Base-by-base conservation (phyloP, 164 flowering plant species). In the Cinnamomum chago region DNA sequence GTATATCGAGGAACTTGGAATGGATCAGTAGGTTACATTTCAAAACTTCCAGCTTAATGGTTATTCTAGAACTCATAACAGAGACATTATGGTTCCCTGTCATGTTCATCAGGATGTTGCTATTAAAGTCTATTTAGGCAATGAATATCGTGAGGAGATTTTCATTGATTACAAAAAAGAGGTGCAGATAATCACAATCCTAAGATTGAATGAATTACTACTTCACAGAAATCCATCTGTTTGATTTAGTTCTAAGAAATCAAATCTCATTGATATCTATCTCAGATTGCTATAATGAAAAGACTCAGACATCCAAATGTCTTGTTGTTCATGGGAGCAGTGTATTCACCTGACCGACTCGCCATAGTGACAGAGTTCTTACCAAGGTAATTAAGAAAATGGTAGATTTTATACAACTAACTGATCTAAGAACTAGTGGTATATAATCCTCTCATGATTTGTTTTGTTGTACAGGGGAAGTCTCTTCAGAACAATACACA, bases 251-350 rank as follows among this genome's bases (percentile, higher is more conserved):
- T 40, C 47, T 40, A 40, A 40, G 47, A 40, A 40, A 40, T 40
- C 9, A 2, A 33, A 4, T 52, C 11, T 58, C 28, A 25, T 64
- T 70, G 72, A 4, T 66, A 17, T 28, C 11, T 74, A 40, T 67
- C 77, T 78, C 82, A 90, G 94, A 86, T 88, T 77, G 79, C 83
- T 75, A 90, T 91, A 65, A 93, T 93, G 95, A 86, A 82, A 76
- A 88, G 86, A 80, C 66, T 93, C 68, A 85, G 98, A 74, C 98
- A 93, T 80, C 98, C 98, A 73, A 93, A 93, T 86, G 95, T 93
- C 67, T 70, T 93, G 77, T 82, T 93, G 62, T 93, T 90, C 82
- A 91, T 93, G 98, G 98, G 98, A 80, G 95, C 97, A 58, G 91
- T 86, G 5, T 86, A 76, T 70, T 85, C 93, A 17, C 80, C 84